phyloP scores from a whole-genome alignment of 768 basidiomycete genomes.

The Kwoniella mangroviensis region DNA sequence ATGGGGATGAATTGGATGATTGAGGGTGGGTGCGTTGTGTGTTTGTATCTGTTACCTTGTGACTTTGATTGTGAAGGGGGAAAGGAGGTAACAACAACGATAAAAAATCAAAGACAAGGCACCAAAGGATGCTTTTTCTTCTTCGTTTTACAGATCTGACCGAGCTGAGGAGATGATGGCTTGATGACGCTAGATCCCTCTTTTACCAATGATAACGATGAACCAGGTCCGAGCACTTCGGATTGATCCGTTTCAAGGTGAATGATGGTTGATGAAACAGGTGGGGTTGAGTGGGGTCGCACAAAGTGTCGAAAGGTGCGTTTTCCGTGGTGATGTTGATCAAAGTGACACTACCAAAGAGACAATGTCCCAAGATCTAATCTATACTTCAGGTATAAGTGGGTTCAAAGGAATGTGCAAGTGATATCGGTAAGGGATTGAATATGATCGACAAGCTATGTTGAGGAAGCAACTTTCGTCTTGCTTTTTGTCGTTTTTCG shows the following conservation, averaged over 20 bases:
- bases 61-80: not conserved
- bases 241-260: not conserved
- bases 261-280: not conserved
- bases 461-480: not conserved
- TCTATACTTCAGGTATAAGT: not conserved
- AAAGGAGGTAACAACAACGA: not conserved
- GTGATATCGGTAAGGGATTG: not conserved
- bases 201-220: not conserved
- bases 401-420: not conserved
- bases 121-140: not conserved
- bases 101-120: not conserved
- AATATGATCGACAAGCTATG: not conserved
- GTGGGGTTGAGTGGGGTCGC: not conserved
- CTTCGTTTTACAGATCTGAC: not conserved
- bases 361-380: not conserved
- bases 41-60: not conserved
- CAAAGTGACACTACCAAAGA: not conserved
- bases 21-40: not conserved
- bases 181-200: constrained; percentile 1
- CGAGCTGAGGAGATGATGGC: not conserved
- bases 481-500: not conserved
- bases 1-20: too few relatives aligned
- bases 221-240: constrained; percentile 1
- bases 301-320: not conserved
- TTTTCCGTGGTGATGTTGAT: not conserved